Evolutionary conservation across 306 rosid species (phyloP).

Genomic region (Lotus japonicus): DNA sequence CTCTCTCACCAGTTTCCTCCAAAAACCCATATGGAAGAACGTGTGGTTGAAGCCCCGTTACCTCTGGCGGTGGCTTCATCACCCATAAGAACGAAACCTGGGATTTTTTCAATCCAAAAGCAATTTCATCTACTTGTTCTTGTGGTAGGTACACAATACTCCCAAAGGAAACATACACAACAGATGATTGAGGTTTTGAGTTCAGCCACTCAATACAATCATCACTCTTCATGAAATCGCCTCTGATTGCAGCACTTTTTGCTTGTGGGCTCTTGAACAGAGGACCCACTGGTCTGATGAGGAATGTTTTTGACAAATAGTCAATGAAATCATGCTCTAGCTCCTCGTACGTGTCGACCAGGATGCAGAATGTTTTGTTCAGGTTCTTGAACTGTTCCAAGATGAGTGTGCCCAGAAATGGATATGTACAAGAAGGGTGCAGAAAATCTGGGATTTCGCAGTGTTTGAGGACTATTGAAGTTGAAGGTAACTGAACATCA

Average conservation of each 20-base stretch:
- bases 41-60: neutral
- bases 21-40: slow-evolving; percentile 44
- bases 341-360: slow-evolving; percentile 54
- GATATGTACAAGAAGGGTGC: slow-evolving; percentile 29
- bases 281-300: slow-evolving; percentile 44
- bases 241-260: slow-evolving; percentile 15
- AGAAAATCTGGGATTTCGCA: slow-evolving; percentile 61
- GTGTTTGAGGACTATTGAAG: slow-evolving; percentile 30
- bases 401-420: slow-evolving; percentile 23
- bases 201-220: slow-evolving; percentile 58
- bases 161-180: slow-evolving; percentile 63
- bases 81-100: slow-evolving; percentile 55
- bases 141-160: slow-evolving; percentile 45
- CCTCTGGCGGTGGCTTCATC: slow-evolving; percentile 33
- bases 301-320: slow-evolving; percentile 20
- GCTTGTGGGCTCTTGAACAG: slow-evolving; percentile 40
- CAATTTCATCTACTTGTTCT: slow-evolving; percentile 56
- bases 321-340: slow-evolving; percentile 37
- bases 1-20: slow-evolving; percentile 36
- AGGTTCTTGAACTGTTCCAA: slow-evolving; percentile 42
- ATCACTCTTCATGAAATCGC: slow-evolving; percentile 43
- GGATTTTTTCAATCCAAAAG: slow-evolving; percentile 47
- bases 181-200: slow-evolving; percentile 34
- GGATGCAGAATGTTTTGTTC: slow-evolving; percentile 34
- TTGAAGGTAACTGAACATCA: slow-evolving; percentile 37